phyloP scores from a whole-genome alignment of 1,284 basidiomycete genomes.

The Apiotrichum sp. region DNA sequence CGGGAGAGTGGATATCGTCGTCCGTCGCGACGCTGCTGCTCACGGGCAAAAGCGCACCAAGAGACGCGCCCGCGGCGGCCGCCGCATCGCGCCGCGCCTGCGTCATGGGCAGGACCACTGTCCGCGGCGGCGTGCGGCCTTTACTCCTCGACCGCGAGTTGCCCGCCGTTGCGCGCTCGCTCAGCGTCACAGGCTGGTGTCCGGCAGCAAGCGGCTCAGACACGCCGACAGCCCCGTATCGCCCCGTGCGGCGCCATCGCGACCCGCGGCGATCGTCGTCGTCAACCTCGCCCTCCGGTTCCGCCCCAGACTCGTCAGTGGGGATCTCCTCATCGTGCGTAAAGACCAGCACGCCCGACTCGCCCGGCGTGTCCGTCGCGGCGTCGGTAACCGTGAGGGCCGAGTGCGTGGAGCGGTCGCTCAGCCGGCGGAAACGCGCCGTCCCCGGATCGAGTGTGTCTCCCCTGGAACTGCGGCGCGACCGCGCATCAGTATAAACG shows the following conservation, averaged over 20 bases:
- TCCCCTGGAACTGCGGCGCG: conserved; percentile 1
- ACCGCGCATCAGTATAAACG: neutral
- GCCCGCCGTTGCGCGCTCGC: conserved; percentile 11
- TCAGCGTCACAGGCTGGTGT: neutral
- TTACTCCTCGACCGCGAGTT: conserved; percentile 30
- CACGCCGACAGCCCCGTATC: neutral
- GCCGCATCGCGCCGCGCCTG: conserved; percentile 12
- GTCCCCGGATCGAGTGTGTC: conserved; percentile 1
- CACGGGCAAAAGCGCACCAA: conserved; percentile 4
- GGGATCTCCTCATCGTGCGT: conserved; percentile 6
- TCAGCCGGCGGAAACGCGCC: neutral
- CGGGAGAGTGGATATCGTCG: conserved; percentile 1
- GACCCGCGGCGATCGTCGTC: neutral
- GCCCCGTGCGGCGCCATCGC: neutral
- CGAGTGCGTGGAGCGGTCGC: neutral
- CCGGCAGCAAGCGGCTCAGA: conserved; percentile 1
- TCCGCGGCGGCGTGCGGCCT: conserved; percentile 35
- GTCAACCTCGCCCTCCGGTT: neutral
- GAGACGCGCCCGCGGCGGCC: conserved; percentile 9
- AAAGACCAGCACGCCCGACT: conserved; percentile 9
- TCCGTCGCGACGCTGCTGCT: conserved; percentile 6
- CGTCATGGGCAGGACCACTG: conserved; percentile 15
- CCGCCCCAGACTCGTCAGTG: neutral
- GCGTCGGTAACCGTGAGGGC: neutral
- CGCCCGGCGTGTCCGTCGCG: neutral